A percentile compares a stretch with the other conserved stretches of the same genome.
phyloP scores from a whole-genome alignment of 2,329 filamentous ascomycete species.

The Trichoderma pleuroti region DNA sequence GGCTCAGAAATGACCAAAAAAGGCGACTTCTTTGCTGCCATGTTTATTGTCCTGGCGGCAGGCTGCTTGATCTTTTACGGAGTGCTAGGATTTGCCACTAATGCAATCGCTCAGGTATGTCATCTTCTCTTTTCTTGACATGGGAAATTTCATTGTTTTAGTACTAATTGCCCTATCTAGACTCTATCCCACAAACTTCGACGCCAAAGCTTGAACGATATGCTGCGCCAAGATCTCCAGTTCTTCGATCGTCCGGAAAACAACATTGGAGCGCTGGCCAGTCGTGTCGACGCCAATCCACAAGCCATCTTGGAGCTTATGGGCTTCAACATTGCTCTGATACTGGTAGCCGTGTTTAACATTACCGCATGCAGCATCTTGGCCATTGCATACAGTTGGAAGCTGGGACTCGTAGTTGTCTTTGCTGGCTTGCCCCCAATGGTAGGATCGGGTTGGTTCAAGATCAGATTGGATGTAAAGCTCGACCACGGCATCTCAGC shows the following conservation, averaged over 20 bases:
- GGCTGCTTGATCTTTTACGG: conserved; percentile 46
- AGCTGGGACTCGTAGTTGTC: conserved; percentile 47
- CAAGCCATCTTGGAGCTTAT: conserved; percentile 41
- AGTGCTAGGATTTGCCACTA: conserved; percentile 35
- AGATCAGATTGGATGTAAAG: conserved; percentile 39
- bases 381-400: conserved; percentile 45
- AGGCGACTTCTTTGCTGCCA: conserved; percentile 52
- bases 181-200: conserved; percentile 30
- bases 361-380: conserved; percentile 39
- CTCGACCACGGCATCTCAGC: conserved; percentile 38
- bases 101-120: conserved; percentile 31
- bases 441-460: conserved; percentile 36
- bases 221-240: conserved; percentile 40
- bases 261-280: conserved; percentile 36
- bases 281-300: conserved; percentile 36
- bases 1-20: conserved; percentile 32
- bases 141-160: background rate
- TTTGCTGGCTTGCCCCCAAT: conserved; percentile 40
- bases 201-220: conserved; percentile 29
- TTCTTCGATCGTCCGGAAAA: conserved; percentile 43
- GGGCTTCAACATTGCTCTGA: conserved; percentile 41
- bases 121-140: background rate
- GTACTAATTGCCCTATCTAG: conserved; percentile 1
- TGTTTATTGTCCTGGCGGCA: conserved; percentile 51
- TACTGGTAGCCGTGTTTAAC: conserved; percentile 38